Evolutionary conservation across 345 rosid species (phyloP).

Genomic region (Eucalyptus shirleyi): DNA sequence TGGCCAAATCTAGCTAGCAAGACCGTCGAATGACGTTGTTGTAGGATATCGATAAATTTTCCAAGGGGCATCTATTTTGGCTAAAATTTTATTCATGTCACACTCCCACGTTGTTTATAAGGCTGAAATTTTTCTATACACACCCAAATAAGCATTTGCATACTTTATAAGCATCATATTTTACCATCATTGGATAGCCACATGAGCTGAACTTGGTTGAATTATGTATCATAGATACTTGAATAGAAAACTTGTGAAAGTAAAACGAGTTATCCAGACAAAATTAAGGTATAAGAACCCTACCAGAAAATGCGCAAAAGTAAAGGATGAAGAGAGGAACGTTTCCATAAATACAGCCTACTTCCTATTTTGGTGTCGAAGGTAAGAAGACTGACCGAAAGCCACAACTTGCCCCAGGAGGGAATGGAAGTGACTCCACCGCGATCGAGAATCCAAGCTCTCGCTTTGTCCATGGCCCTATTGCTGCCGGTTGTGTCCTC

Average conservation of each 20-base stretch:
- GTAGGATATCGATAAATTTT: background rate
- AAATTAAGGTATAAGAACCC: background rate
- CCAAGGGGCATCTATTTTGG: background rate
- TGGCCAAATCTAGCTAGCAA: background rate
- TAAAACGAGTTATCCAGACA: no score
- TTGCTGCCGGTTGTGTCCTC: constrained; percentile 25
- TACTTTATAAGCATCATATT: background rate
- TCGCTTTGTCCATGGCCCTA: constrained; percentile 30
- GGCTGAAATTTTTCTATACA: background rate
- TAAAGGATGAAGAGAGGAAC: background rate
- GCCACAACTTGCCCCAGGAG: constrained; percentile 23
- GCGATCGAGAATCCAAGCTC: background rate
- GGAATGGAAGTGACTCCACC: background rate
- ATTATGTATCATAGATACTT: background rate
- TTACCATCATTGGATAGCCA: background rate
- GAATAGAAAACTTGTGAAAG: no score
- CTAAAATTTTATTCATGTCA: background rate
- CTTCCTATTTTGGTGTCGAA: background rate
- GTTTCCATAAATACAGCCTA: background rate
- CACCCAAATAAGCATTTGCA: background rate
- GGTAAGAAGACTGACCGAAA: constrained; percentile 21
- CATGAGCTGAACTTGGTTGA: background rate
- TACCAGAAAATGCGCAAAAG: background rate
- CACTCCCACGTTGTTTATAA: background rate
- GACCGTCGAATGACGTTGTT: background rate